Conservation (phyloP, 768 basidiomycete genomes). For the Leucocoprinus birnbaumii region DNA sequence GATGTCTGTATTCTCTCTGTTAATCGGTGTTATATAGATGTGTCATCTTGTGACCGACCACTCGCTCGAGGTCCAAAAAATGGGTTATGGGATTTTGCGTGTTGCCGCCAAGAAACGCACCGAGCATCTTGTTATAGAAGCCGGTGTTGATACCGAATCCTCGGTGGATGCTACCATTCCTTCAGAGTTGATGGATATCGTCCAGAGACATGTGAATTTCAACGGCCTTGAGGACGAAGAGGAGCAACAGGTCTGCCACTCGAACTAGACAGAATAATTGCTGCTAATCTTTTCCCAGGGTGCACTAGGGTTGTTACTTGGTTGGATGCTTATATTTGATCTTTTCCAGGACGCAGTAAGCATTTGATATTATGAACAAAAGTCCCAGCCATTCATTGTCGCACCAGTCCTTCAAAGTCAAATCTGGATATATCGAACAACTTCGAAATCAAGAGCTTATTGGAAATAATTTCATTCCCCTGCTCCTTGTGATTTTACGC, state of each 20-base stretch:
- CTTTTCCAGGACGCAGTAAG: constrained; percentile 81
- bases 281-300: constrained; percentile 23
- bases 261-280: background rate
- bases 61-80: constrained; percentile 64
- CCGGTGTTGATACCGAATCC: constrained; percentile 72
- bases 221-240: constrained; percentile 34
- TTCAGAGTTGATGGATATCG: constrained; percentile 57
- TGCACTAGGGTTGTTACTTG: constrained; percentile 68
- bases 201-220: constrained; percentile 45
- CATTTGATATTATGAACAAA: constrained; percentile 6
- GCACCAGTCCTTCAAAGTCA: constrained; percentile 80
- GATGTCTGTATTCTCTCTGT: background rate
- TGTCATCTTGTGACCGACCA: constrained; percentile 73
- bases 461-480: constrained; percentile 63
- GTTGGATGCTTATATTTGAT: constrained; percentile 90
- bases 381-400: background rate
- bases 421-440: constrained; percentile 83
- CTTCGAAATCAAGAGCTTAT: constrained; percentile 71
- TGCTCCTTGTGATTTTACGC: constrained; percentile 61
- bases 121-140: constrained; percentile 83
- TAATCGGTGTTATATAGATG: constrained; percentile 46
- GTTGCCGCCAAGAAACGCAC: constrained; percentile 73
- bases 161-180: constrained; percentile 55
- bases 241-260: constrained; percentile 30
- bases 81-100: constrained; percentile 71